A percentile compares a stretch with the other conserved stretches of the same genome.
phyloP scores from a whole-genome alignment of 2,329 filamentous ascomycete species.

The Cercospora sesami region DNA sequence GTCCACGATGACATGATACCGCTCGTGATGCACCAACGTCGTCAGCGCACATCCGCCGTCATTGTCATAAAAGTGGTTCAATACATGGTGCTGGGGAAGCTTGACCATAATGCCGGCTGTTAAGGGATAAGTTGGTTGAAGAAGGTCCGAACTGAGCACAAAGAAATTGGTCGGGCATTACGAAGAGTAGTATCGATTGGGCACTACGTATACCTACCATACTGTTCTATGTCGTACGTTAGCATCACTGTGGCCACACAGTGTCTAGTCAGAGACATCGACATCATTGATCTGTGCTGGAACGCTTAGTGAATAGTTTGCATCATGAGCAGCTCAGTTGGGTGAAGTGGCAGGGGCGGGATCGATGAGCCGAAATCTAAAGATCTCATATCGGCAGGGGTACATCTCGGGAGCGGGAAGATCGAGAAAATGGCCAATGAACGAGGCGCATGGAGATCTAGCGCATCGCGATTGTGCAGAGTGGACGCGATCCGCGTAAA shows the following conservation, averaged over 20 bases:
- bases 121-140: background rate
- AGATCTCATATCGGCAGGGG: constrained; percentile 3
- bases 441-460: background rate
- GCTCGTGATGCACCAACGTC: constrained; percentile 33
- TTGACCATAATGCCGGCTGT: constrained; percentile 21
- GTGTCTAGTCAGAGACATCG: constrained; percentile 21
- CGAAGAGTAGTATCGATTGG: background rate
- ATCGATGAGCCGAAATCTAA: constrained; percentile 4
- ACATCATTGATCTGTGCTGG: constrained; percentile 20
- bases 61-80: constrained; percentile 39
- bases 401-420: constrained; percentile 6
- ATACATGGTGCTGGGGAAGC: constrained; percentile 32
- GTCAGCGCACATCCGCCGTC: constrained; percentile 38
- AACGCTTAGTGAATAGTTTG: constrained; percentile 11
- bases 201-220: background rate
- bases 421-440: background rate
- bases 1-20: constrained; percentile 40
- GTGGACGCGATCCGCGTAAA: constrained; percentile 7
- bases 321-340: constrained; percentile 18
- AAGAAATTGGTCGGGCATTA: background rate
- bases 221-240: background rate
- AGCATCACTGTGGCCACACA: constrained; percentile 5
- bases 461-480: background rate
- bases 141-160: background rate
- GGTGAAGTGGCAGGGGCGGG: constrained; percentile 17